Evolutionary conservation across 2,329 filamentous ascomycete genomes (phyloP).

Genomic region (Monosporascus cannonballus): DNA sequence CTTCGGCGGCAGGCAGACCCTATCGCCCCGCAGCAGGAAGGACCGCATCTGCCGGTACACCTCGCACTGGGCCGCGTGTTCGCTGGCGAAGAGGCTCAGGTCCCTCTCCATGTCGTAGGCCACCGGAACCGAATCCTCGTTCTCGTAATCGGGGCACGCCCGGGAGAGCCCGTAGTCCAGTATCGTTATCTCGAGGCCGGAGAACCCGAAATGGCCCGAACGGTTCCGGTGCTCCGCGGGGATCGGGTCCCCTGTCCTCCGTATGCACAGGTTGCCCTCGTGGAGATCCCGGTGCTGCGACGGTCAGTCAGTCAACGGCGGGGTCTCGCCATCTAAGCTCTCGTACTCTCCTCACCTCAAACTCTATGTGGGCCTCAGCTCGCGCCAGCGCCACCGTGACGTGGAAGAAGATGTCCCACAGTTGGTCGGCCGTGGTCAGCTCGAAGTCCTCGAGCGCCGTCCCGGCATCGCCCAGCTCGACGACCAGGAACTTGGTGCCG

Average conservation of each 20-base stretch:
- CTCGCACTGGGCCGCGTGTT: constrained; percentile 52
- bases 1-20: constrained; percentile 41
- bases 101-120: constrained; percentile 57
- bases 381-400: constrained; percentile 54
- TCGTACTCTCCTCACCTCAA: constrained; percentile 42
- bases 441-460: constrained; percentile 52
- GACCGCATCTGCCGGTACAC: constrained; percentile 60
- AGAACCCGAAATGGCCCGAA: constrained; percentile 46
- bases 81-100: constrained; percentile 53
- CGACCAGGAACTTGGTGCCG: constrained; percentile 52
- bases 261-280: constrained; percentile 58
- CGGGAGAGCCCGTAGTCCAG: constrained; percentile 61
- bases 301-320: not conserved
- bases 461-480: constrained; percentile 59
- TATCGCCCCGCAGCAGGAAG: constrained; percentile 46
- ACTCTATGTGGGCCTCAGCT: constrained; percentile 51
- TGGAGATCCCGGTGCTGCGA: constrained; percentile 57
- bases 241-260: constrained; percentile 31
- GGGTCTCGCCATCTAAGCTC: too few species aligned
- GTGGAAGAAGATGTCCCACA: constrained; percentile 60
- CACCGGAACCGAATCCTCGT: constrained; percentile 32
- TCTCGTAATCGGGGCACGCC: constrained; percentile 36
- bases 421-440: constrained; percentile 40
- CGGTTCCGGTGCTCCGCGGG: constrained; percentile 24
- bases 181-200: constrained; percentile 57